Evolutionary conservation across 495 filamentous ascomycete genomes (phyloP), one percentile per base, ranked within the genome.

Genomic region (Penicillium psychrofluorescens): DNA sequence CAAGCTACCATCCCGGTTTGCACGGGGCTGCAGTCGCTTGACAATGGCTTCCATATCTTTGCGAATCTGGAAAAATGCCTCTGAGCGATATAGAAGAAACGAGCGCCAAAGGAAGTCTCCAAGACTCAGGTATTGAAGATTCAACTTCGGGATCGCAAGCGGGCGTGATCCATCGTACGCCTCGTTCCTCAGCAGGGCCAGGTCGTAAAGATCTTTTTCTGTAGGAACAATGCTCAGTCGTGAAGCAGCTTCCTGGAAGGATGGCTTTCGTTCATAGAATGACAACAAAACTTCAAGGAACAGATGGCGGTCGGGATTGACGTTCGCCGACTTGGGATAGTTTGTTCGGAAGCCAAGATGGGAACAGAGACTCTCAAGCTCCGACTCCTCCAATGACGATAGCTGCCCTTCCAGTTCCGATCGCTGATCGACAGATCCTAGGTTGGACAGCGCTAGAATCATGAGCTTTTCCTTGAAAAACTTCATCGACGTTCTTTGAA

Each of bases 101-200:
- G 91, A 86, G 32, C 92, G 77, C 88, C 88, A 97, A 8, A 99
- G 75, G 52, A 97, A 97, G 60, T 99, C 92, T 4, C 92, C 90
- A 30, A 95, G 79, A 7, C 88, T 91, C 22, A 99, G 76, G 59
- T 99, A 97, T 54, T 97, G 92, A 34, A 99, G 74, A 56, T 95
- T 97, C 39, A 97, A 67, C 53, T 97, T 99, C 2, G 92, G 92
- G 41, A 99, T 82, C 6, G 92, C 88, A 38, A 99, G 71, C 8
- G 92, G 90, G 22, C 79, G 79, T 31, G 90, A 89, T 32, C 91
- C 92, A 61, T 95, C 82, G 49, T 96, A 99, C 10, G 76, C 76
- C 53, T 95, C 90, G 45, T 91, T 91, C 37, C 91, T 79, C 46
- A 92, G 62, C 29, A 95, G 72, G n/a, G 83, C 78, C 37, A 77